A percentile compares a stretch with the other conserved stretches of the same genome.
These are phyloP conservation scores for Yamadazyma dushanensis DNA, from an alignment of 1,139 yeast genomes.

Conservation along the genomic window DNA sequence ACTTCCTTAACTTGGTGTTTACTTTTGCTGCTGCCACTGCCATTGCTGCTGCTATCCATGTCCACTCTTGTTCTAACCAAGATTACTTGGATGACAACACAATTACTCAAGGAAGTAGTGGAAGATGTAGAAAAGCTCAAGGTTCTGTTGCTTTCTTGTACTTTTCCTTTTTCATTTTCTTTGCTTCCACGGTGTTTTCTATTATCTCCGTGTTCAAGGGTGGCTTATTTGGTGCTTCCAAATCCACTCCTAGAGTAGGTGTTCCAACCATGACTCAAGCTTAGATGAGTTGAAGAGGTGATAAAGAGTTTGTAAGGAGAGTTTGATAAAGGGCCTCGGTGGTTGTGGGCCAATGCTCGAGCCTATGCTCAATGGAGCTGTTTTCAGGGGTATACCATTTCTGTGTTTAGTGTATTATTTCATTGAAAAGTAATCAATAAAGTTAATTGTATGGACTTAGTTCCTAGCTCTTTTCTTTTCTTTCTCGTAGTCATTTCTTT, in stretches of 20 bases:
- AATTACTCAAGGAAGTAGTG: constrained; percentile 71
- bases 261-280: constrained; percentile 89
- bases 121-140: constrained; percentile 95
- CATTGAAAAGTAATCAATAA: constrained; percentile 7
- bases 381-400: no score
- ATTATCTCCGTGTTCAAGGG: constrained; percentile 57
- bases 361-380: neutral
- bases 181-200: constrained; percentile 68
- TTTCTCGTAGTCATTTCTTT: constrained; percentile 85
- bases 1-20: constrained; percentile 86
- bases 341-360: no score
- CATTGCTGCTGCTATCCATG: constrained; percentile 83
- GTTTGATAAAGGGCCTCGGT: no score
- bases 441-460: no score
- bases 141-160: constrained; percentile 88
- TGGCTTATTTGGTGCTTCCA: constrained; percentile 70
- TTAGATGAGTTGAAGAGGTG: constrained; percentile 26
- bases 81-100: constrained; percentile 62
- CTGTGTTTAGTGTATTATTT: constrained; percentile 13
- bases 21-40: constrained; percentile 95
- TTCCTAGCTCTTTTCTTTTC: constrained; percentile 65
- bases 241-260: constrained; percentile 66
- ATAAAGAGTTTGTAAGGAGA: constrained; percentile 3
- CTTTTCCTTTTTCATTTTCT: constrained; percentile 76
- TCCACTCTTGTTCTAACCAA: constrained; percentile 79